These are phyloP conservation scores for Poa annua DNA, from an alignment of 176 grass and related monocot species.

Conservation along the genomic window DNA sequence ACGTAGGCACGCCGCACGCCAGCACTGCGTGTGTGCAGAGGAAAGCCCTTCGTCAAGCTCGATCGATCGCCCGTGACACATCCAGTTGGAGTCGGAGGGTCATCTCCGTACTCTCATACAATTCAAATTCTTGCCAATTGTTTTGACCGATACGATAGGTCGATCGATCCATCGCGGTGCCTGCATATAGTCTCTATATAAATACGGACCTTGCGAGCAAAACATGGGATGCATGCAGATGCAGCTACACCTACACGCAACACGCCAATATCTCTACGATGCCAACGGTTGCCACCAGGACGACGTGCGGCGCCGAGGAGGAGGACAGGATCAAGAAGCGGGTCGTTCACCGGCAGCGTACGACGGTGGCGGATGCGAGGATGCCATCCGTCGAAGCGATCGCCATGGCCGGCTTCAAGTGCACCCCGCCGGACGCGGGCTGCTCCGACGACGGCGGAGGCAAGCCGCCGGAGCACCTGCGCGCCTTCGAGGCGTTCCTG, in stretches of 20 bases:
- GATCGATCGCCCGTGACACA: slow-evolving; percentile 14
- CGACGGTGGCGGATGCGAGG: background rate
- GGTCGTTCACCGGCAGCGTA: too few species aligned
- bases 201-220: slow-evolving; percentile 4
- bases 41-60: background rate
- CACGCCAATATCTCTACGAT: background rate
- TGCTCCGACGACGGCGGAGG: background rate
- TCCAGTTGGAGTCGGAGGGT: background rate
- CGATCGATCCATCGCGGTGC: background rate
- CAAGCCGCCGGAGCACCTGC: slow-evolving; percentile 45
- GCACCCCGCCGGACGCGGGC: background rate
- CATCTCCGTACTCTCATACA: slow-evolving; percentile 1
- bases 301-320: background rate
- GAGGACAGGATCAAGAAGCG: background rate
- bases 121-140: background rate
- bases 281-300: background rate
- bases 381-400: slow-evolving; percentile 38
- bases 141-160: background rate
- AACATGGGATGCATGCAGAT: too few species aligned
- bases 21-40: background rate
- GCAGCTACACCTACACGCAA: background rate
- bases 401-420: slow-evolving; percentile 37
- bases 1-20: too few species aligned
- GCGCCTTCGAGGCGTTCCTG: slow-evolving; percentile 51
- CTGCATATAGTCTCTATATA: background rate